Evolutionary conservation across 805 yeast species (phyloP).

Genomic region (Wickerhamiella brachini): DNA sequence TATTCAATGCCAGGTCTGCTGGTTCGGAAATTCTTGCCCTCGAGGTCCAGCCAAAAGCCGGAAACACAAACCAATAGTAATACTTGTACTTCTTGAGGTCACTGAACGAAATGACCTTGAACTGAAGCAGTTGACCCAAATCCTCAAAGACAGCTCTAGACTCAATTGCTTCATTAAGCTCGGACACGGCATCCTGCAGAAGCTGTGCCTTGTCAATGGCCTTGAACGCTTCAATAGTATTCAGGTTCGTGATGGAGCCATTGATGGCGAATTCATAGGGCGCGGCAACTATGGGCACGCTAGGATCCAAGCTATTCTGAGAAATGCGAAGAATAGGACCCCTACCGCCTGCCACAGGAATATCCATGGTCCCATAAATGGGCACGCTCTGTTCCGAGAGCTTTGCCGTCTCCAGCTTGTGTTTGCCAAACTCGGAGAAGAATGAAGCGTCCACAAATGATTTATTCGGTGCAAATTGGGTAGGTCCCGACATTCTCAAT

Average conservation of each 20-base stretch:
- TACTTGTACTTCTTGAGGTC: constrained; percentile 82
- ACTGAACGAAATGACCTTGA: constrained; percentile 54
- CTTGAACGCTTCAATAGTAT: constrained; percentile 80
- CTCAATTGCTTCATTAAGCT: constrained; percentile 21
- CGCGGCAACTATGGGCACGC: constrained; percentile 18
- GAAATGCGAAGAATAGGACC: constrained; percentile 24
- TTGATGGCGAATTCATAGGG: constrained; percentile 12
- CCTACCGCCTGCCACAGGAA: constrained; percentile 21
- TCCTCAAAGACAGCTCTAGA: constrained; percentile 26
- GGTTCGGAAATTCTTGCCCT: neutral
- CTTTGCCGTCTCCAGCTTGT: constrained; percentile 62
- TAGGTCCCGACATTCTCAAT: neutral
- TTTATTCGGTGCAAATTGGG: constrained; percentile 35
- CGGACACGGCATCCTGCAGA: constrained; percentile 31
- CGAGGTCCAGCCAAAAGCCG: constrained; percentile 36
- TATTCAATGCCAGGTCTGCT: neutral
- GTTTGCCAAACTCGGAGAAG: constrained; percentile 57
- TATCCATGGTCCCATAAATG: constrained; percentile 28
- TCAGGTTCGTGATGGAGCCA: constrained; percentile 46
- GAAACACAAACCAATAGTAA: constrained; percentile 82
- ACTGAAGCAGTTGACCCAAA: constrained; percentile 31
- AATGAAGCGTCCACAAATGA: constrained; percentile 81
- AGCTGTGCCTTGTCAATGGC: constrained; percentile 46
- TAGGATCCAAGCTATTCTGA: constrained; percentile 22
- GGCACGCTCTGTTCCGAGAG: constrained; percentile 37